A percentile compares a stretch with the other conserved stretches of the same genome.
phyloP scores from a whole-genome alignment of 2,329 filamentous ascomycete genomes.

The Nakataea oryzae region DNA sequence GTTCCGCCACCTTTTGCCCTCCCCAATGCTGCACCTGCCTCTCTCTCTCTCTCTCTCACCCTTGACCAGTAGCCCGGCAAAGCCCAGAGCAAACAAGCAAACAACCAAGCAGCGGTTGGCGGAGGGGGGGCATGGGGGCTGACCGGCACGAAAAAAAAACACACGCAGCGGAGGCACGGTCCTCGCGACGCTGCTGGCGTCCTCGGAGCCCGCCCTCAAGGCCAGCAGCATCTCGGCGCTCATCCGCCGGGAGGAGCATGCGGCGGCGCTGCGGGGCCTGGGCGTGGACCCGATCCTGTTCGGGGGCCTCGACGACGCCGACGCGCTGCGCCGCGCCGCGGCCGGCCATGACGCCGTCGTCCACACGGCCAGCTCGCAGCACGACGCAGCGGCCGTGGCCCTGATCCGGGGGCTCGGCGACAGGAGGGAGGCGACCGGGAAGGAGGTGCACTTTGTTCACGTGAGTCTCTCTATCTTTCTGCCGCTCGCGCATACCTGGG shows the following conservation, averaged over 20 bases:
- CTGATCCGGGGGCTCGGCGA: slow-evolving; percentile 29
- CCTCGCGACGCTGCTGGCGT: not conserved
- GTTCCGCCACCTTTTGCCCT: not conserved
- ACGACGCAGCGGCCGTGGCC: slow-evolving; percentile 24
- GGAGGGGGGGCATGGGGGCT: no score
- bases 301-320: slow-evolving; percentile 13
- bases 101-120: no score
- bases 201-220: not conserved
- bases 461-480: not conserved
- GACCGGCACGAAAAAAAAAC: not conserved
- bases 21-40: not conserved
- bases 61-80: no score
- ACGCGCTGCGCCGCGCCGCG: slow-evolving; percentile 11
- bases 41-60: no score
- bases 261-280: not conserved
- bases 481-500: not conserved
- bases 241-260: not conserved
- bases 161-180: not conserved
- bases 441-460: slow-evolving; percentile 12
- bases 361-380: slow-evolving; percentile 27
- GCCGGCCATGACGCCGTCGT: slow-evolving; percentile 26
- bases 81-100: no score
- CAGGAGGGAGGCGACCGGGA: slow-evolving; percentile 21
- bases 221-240: not conserved
- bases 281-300: slow-evolving; percentile 15